Percentiles rank a stretch among this genome's conserved stretches.
phyloP scores from a whole-genome alignment of 1,139 yeast species.

The Saccharomycopsis hybrid region DNA sequence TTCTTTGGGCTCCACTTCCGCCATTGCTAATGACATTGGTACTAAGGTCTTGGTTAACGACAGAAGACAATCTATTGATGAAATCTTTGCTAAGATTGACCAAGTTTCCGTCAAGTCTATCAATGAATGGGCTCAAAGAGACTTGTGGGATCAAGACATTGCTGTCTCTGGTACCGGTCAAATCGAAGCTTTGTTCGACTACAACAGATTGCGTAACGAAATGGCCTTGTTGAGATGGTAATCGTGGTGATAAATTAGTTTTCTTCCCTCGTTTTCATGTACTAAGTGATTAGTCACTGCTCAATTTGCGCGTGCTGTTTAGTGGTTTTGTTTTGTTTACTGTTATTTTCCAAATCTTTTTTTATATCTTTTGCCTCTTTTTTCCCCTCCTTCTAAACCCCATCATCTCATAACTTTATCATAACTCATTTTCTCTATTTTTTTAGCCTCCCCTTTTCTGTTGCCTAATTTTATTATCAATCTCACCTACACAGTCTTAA shows the following conservation, averaged over 20 bases:
- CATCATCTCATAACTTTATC: too few relatives aligned
- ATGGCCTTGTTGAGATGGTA: conserved; percentile 83
- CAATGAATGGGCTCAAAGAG: conserved; percentile 65
- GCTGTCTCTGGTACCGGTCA: conserved; percentile 80
- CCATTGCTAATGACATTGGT: conserved; percentile 55
- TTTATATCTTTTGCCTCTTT: too few relatives aligned
- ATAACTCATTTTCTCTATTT: too few relatives aligned
- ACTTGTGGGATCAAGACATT: conserved; percentile 79
- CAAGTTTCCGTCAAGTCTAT: conserved; percentile 53
- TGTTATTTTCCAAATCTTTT: too few relatives aligned
- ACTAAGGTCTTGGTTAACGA: conserved; percentile 53
- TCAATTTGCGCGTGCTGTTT: too few relatives aligned
- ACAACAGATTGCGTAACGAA: conserved; percentile 79
- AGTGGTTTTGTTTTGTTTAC: too few relatives aligned
- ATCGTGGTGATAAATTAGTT: neutral
- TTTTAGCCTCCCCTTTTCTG: too few relatives aligned
- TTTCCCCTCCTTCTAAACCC: too few relatives aligned
- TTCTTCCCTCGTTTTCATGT: too few relatives aligned
- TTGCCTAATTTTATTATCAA: too few relatives aligned
- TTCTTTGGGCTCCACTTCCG: conserved; percentile 40
- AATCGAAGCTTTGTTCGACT: conserved; percentile 76
- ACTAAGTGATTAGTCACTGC: too few relatives aligned
- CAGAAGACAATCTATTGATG: conserved; percentile 52
- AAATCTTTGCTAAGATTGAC: conserved; percentile 57
- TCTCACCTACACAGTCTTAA: too few relatives aligned